Evolutionary conservation across 2,329 filamentous ascomycete genomes (phyloP).

Genomic region (Leptographium galeiforme): DNA sequence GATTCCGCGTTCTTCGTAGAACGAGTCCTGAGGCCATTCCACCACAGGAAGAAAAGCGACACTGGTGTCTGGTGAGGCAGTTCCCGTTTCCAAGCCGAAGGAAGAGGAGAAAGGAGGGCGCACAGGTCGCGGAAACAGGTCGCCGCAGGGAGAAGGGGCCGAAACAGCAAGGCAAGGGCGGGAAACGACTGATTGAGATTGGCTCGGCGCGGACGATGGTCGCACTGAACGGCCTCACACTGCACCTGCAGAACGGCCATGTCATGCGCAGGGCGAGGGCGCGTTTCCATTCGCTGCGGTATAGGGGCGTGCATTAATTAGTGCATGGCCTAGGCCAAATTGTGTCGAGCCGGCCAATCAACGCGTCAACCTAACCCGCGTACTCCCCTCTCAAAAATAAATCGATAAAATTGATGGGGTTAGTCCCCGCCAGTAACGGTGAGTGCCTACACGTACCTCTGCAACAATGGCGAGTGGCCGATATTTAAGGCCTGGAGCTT

Average conservation of each 20-base stretch:
- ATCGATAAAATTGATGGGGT: no score
- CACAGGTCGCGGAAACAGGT: background rate
- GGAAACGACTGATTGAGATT: background rate
- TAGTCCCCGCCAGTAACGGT: no score
- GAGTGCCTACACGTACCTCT: no score
- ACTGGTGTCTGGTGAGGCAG: background rate
- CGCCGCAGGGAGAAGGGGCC: background rate
- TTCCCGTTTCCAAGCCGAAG: background rate
- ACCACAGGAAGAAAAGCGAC: no score
- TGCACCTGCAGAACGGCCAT: background rate
- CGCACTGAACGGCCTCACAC: background rate
- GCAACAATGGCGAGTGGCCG: no score
- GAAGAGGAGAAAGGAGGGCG: background rate
- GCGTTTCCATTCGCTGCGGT: background rate
- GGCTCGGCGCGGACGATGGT: background rate
- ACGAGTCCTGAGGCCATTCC: no score
- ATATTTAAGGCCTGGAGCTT: no score
- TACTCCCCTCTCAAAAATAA: no score
- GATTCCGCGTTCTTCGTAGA: no score
- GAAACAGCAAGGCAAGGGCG: slow-evolving; percentile 1
- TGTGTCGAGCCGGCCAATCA: background rate
- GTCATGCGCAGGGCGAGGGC: slow-evolving; percentile 1
- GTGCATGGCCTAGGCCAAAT: background rate
- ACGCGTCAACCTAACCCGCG: background rate
- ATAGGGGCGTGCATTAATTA: background rate